Evolutionary conservation across 768 basidiomycete genomes (phyloP), one percentile per base, ranked within the genome.

Genomic region (Phanerochaete carnosa): DNA sequence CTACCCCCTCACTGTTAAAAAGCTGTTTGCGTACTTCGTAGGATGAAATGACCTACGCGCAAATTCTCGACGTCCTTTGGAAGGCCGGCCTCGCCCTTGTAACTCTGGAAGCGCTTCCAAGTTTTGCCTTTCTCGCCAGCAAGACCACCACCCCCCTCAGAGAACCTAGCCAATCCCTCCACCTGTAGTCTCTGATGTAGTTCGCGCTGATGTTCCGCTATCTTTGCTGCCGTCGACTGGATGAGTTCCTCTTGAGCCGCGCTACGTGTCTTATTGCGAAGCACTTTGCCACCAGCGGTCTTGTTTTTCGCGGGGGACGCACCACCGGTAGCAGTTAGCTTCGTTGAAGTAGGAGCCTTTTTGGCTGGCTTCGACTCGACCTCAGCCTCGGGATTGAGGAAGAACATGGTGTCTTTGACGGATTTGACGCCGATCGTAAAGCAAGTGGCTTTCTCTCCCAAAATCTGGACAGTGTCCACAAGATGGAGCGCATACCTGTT

Each of bases 71-170:
- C 87, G 59, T 94, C 89, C n/a, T 80, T 78, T 1, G 96, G 97
- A 33, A 98, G 73, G 53, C 89, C 95, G 15, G 82, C 92, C 69
- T 99, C 96, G 33, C 95, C 90, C 74, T 94, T 94, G 75, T 98
- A 99, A 67, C 94, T 96, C 76, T 94, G 94, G 78, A 96, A 98
- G 62, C 88, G 85, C 72, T 95, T 96, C 90, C 95, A 95, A 15
- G 87, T 84, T 72, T 98, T 98, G 37, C 92, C 93, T 68, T 95
- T 89, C 66, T 92, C 94, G 15, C 88, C 89, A 45, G 83, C 83
- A 23, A 78, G 77, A 0, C 85, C 91, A 33, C 83, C 87, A 7
- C 88, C 92, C 58, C 88, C 90, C 67, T 92, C 92, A 0, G 92
- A 90, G 71, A 86, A 97, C 69, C 85, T 89, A 61, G 88, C 83